Evolutionary conservation across 2,329 filamentous ascomycete genomes (phyloP).

Genomic region (Stemphylium beticola): DNA sequence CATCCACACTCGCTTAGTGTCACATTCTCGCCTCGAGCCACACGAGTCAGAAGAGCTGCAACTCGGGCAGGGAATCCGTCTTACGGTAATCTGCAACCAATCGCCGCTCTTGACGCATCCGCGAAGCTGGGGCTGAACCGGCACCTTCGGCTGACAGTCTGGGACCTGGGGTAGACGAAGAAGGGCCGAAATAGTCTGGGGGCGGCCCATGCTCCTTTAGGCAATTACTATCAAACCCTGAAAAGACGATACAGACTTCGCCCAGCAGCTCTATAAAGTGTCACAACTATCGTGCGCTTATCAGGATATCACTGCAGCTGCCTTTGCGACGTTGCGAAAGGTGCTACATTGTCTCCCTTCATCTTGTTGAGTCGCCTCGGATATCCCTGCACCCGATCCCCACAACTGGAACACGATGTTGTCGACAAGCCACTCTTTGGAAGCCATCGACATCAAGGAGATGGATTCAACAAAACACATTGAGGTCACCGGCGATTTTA

Average conservation of each 20-base stretch:
- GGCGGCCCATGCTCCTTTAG: constrained; percentile 22
- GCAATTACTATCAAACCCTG: constrained; percentile 19
- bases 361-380: neutral
- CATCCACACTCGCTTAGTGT: constrained; percentile 18
- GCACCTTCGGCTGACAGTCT: constrained; percentile 16
- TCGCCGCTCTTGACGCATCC: constrained; percentile 14
- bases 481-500: constrained; percentile 52
- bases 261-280: constrained; percentile 32
- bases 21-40: constrained; percentile 31
- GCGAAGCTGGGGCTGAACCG: constrained; percentile 9
- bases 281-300: constrained; percentile 7
- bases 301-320: neutral
- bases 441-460: constrained; percentile 28
- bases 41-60: constrained; percentile 3
- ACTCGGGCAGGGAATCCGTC: constrained; percentile 2
- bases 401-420: constrained; percentile 25
- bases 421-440: constrained; percentile 29
- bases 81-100: constrained; percentile 16
- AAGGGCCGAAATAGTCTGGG: constrained; percentile 33
- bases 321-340: neutral
- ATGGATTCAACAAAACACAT: constrained; percentile 52
- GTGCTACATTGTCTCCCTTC: neutral
- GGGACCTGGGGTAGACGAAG: constrained; percentile 28
- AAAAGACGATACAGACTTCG: constrained; percentile 8
- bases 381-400: neutral